A percentile compares a stretch with the other conserved stretches of the same genome.
Conservation (phyloP, 179 eudicot species). For the Spinacia oleracea region DNA sequence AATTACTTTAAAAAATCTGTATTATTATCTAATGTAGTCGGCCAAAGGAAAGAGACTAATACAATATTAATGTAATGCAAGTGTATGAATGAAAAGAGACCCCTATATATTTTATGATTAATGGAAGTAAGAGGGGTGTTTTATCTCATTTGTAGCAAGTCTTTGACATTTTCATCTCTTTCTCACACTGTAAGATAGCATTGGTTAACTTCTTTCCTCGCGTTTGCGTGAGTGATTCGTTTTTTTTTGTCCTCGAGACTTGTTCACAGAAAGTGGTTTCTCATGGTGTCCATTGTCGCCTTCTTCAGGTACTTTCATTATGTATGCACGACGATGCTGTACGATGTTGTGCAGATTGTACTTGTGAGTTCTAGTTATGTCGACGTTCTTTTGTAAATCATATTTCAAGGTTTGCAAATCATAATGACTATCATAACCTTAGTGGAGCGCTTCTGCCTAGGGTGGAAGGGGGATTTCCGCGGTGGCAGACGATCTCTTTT, state of each 20-base stretch:
- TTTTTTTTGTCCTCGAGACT: not conserved
- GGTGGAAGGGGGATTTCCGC: not conserved
- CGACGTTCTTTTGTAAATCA: not conserved
- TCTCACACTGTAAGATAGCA: not conserved
- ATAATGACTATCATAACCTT: too few species aligned
- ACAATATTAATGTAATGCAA: conserved; percentile 5
- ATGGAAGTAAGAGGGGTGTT: not conserved
- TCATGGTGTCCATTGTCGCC: conserved; percentile 23
- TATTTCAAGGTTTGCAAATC: not conserved
- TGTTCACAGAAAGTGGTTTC: not conserved
- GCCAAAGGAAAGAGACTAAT: conserved; percentile 23
- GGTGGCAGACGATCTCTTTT: not conserved
- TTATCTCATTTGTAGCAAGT: not conserved
- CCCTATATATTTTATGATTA: not conserved
- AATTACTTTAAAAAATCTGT: not conserved
- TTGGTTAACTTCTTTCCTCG: not conserved
- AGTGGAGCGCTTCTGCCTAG: not conserved
- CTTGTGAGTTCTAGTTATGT: conserved; percentile 18
- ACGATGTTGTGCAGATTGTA: conserved; percentile 18
- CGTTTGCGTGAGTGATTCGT: not conserved
- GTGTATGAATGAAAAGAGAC: not conserved
- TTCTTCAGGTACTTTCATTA: conserved; percentile 16
- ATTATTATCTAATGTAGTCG: conserved; percentile 1
- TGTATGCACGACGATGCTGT: conserved; percentile 17
- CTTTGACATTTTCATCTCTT: not conserved